Evolutionary conservation across 2,329 filamentous ascomycete genomes (phyloP), one percentile per base, ranked within the genome.

Genomic region (Calonectria hawksworthii): DNA sequence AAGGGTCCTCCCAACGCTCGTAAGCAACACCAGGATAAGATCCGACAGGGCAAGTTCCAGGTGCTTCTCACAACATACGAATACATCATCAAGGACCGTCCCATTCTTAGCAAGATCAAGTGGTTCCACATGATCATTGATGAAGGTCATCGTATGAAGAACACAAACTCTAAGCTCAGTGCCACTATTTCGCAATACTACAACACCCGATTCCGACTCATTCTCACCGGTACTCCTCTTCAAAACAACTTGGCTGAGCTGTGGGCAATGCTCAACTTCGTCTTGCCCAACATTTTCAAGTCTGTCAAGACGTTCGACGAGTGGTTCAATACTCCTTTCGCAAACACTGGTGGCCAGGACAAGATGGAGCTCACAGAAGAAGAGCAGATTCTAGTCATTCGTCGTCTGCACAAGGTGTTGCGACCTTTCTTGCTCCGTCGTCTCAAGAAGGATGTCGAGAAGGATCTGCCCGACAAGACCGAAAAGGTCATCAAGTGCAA

Each of bases 121-220:
- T 99, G 97, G 97, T 94, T 98, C 81, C 97, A 99, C 87, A 99
- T 99, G 97, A 99, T 99, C 81, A 97, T 99, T 79, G 97, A 99
- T 82, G 97, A 99, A 89, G 97, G 97, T 87, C 97, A 99, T 86
- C 96, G 97, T 84, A 99, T 99, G 97, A 99, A 99, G 91, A 99
- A 99, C 86, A 91, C 95, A 36, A 94, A 97, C 80, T 99, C 97
- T 13, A 99, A 99, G 87, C 90, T 99, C 80, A 98, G 95, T 85
- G 95, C 93, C 78, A 99, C 97, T 6, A 95, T 99, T 78, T 96
- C 96, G 47, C 93, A 96, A 76, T 99, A 99, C 89, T 99, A 99
- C 87, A 94, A 91, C 82, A 98, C 96, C 36, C 94, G 96, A 18
- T 99, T 97, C 89, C 95, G 97, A 80, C 92, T 99, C 72, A 99